Conservation (phyloP, 73 alveolate genomes). For the Paramecium tetraurelia region DNA sequence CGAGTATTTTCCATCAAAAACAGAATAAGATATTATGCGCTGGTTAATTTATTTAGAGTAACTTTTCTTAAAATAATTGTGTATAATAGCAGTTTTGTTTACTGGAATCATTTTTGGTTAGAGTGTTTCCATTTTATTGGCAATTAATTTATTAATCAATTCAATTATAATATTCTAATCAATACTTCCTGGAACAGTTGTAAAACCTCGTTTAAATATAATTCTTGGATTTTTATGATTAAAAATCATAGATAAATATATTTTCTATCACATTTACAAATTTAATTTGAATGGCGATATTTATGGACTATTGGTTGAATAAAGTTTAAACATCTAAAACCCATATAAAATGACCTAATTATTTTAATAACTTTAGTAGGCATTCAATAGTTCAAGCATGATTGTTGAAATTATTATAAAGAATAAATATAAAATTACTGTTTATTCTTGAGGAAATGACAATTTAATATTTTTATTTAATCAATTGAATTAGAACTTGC, state of each 20-base stretch:
- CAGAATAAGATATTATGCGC: neutral
- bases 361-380: neutral
- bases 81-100: neutral
- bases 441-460: neutral
- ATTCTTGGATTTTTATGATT: neutral
- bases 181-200: neutral
- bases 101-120: slow-evolving; percentile 37
- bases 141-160: neutral
- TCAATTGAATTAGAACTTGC: too few species aligned
- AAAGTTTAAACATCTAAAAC: neutral
- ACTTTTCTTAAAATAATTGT: neutral
- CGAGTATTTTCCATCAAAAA: slow-evolving; percentile 15
- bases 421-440: neutral
- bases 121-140: neutral
- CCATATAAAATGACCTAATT: neutral
- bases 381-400: neutral
- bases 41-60: neutral
- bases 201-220: neutral
- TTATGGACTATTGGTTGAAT: neutral
- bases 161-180: neutral
- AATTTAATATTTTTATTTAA: neutral
- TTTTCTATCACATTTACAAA: too few species aligned
- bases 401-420: neutral
- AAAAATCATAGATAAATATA: neutral
- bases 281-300: slow-evolving; percentile 24